Evolutionary conservation across 495 filamentous ascomycete genomes (phyloP), one percentile per base, ranked within the genome.

Genomic region (Penicillium soppii): DNA sequence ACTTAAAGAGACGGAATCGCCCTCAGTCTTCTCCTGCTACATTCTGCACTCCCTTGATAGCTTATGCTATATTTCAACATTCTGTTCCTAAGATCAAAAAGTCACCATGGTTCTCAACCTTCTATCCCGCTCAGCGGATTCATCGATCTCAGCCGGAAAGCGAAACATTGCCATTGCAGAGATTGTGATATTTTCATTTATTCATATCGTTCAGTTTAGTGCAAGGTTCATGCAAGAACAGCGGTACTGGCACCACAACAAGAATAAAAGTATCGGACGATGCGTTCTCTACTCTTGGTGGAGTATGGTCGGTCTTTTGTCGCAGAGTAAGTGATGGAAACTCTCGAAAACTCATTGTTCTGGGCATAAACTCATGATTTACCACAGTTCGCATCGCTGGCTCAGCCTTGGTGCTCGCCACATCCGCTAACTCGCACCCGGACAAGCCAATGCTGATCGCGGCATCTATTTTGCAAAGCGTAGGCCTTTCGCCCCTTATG

Each of bases 401-500:
- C 2, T 61, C 62, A 3, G 65, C 58, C 10, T 47, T 70, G 43
- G 45, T 66, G 19, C 48, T 70, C n/a, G 57, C 62, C 1, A 56
- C 43, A n/a, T n/a, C n/a, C n/a, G n/a, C n/a, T n/a, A n/a, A n/a
- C 13, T 41, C 54, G 7, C 21, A 47, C 19, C 61, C 66, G 6
- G 17, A 22, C 41, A 23, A 60, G 33, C 47, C 55, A 7, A 56
- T 65, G 45, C 42, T 68, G 25, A 65, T 59, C 23, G 58, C 63
- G 4, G 65, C 65, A 39, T 47, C 52, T 10, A 45, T 50, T 7
- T 26, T 70, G 50, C 65, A 62, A 57, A 61, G 63, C 19, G 58
- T 65, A 26, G 67, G 67, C 9, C 63, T 71, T 17, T 69, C 68
- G 36, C 66, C 66, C 27, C 58, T 71, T 22, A 48, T 71, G 19